Percentiles rank a stretch among this genome's conserved stretches.
These are phyloP conservation scores for Lactarius pseudohatsudake DNA, from an alignment of 768 basidiomycete genomes.

Conservation along the genomic window DNA sequence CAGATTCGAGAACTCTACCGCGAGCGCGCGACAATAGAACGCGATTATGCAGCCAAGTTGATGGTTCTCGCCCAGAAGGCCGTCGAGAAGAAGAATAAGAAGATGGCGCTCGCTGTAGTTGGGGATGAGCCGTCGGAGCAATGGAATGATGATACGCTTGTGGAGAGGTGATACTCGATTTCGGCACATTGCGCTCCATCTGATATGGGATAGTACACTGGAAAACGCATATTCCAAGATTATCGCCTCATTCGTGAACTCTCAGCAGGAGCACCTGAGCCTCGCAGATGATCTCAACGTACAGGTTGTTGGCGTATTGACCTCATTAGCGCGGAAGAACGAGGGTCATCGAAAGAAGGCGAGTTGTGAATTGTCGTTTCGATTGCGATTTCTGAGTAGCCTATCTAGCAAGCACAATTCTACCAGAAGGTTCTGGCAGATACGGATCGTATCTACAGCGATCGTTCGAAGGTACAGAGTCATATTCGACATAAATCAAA, in stretches of 20 bases:
- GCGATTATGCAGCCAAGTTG: slow-evolving; percentile 75
- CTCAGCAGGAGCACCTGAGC: slow-evolving; percentile 67
- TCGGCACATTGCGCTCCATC: background rate
- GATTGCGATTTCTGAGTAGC: slow-evolving; percentile 8
- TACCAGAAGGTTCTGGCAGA: slow-evolving; percentile 71
- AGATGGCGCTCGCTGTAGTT: slow-evolving; percentile 52
- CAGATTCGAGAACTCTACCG: slow-evolving; percentile 74
- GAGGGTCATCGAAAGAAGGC: slow-evolving; percentile 73
- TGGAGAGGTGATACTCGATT: slow-evolving; percentile 48
- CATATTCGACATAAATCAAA: slow-evolving; percentile 7
- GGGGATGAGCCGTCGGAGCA: slow-evolving; percentile 68
- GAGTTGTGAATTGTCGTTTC: slow-evolving; percentile 15
- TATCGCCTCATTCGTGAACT: slow-evolving; percentile 55
- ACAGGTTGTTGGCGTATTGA: slow-evolving; percentile 65
- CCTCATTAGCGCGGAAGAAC: slow-evolving; percentile 56
- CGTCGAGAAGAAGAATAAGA: slow-evolving; percentile 67
- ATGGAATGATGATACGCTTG: slow-evolving; percentile 52
- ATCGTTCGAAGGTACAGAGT: slow-evolving; percentile 62
- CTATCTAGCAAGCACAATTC: slow-evolving; percentile 59
- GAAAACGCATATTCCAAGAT: slow-evolving; percentile 68
- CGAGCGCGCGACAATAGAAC: slow-evolving; percentile 66
- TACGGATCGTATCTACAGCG: slow-evolving; percentile 63
- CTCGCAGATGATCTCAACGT: slow-evolving; percentile 60
- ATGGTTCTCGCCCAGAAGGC: slow-evolving; percentile 65
- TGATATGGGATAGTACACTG: slow-evolving; percentile 54